phyloP scores from a whole-genome alignment of 176 grass and related monocot species.

The Bromus sterilis region DNA sequence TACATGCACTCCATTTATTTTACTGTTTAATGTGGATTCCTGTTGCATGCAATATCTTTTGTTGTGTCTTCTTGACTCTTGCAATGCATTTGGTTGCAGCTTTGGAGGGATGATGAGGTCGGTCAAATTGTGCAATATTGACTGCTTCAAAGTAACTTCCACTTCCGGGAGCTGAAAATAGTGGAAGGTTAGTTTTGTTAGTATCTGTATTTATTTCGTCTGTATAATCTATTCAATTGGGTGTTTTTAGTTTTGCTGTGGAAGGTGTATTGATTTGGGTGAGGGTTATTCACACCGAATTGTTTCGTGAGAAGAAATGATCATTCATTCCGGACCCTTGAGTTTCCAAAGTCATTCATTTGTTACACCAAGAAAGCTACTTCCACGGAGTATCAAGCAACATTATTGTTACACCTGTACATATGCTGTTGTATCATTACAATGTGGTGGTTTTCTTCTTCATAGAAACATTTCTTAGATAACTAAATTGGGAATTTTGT shows the following conservation, averaged over 20 bases:
- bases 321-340: neutral
- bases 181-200: constrained; percentile 39
- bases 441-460: neutral
- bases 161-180: constrained; percentile 57
- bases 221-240: constrained; percentile 42
- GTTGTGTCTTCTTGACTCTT: constrained; percentile 9
- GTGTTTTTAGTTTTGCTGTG: constrained; percentile 15
- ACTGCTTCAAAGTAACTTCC: constrained; percentile 82
- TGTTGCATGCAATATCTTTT: neutral
- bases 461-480: neutral
- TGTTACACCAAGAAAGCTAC: neutral
- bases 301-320: constrained; percentile 25
- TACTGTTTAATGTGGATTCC: constrained; percentile 6
- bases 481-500: neutral
- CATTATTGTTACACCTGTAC: constrained; percentile 19
- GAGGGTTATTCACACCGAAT: neutral
- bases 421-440: constrained; percentile 12
- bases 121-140: constrained; percentile 82
- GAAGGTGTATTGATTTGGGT: constrained; percentile 15
- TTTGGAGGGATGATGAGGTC: constrained; percentile 97
- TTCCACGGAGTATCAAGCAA: neutral
- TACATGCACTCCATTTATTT: neutral
- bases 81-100: constrained; percentile 30
- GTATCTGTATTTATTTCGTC: constrained; percentile 24
- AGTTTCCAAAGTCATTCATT: neutral